A percentile compares a stretch with the other conserved stretches of the same genome.
These are phyloP conservation scores for Moesziomyces parantarcticus DNA, from an alignment of 1,284 basidiomycete species.

Conservation along the genomic window DNA sequence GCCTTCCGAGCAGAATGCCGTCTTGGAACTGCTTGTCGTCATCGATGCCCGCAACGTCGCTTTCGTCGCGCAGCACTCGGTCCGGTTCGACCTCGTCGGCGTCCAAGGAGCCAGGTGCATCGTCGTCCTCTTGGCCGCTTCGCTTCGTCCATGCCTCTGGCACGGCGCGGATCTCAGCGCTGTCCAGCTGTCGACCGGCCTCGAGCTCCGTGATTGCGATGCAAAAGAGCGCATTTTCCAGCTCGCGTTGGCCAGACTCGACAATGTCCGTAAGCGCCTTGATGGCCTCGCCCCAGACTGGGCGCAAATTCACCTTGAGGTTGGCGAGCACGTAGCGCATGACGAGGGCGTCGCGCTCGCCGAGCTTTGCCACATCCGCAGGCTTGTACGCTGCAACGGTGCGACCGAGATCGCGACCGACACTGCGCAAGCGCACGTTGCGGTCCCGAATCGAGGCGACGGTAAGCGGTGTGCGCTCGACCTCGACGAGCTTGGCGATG, in stretches of 20 bases:
- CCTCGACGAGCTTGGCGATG: constrained; percentile 47
- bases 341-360: constrained; percentile 32
- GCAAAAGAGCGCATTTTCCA: constrained; percentile 18
- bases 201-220: constrained; percentile 41
- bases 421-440: constrained; percentile 60
- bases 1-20: constrained; percentile 36
- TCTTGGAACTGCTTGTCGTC: constrained; percentile 60
- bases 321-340: constrained; percentile 57
- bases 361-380: constrained; percentile 15
- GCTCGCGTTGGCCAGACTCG: constrained; percentile 17
- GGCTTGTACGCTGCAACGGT: constrained; percentile 34
- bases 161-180: constrained; percentile 19
- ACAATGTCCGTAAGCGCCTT: constrained; percentile 58
- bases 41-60: constrained; percentile 38
- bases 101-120: constrained; percentile 3
- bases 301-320: constrained; percentile 65
- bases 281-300: constrained; percentile 61
- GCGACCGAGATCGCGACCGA: constrained; percentile 54
- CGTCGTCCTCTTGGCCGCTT: constrained; percentile 4
- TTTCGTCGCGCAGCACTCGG: constrained; percentile 33
- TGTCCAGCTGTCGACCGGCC: constrained; percentile 27
- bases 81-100: constrained; percentile 41
- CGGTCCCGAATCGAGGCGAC: constrained; percentile 60
- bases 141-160: constrained; percentile 20
- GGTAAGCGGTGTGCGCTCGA: constrained; percentile 53